Base-by-base conservation (phyloP, 805 yeast species). In the Candida pini region DNA sequence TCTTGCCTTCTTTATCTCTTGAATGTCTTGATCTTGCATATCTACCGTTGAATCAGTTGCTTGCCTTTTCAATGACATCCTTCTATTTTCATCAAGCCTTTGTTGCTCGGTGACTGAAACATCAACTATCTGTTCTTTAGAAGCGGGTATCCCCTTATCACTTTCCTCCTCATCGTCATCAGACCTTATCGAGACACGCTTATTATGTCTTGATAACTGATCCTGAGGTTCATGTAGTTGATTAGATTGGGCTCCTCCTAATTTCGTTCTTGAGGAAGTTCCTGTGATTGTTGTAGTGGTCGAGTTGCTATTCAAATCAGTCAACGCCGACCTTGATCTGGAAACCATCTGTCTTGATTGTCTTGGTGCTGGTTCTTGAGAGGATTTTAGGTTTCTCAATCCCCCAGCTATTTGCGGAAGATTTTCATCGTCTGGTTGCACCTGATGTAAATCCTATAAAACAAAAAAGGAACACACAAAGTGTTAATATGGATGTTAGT, bases 41-140 rank as follows among this genome's bases (percentile, higher is more conserved):
- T 68, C 69, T n/a, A 73, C 63, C 23, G 70, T 60, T 9, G 73
- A 60, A 43, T 75, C 79, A 10, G 80, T 71, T 1, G 81, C 78
- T 44, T 66, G 73, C 45, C 81, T 61, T 44, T 76, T 76, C 29
- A 63, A 36, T 2, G 63, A 60, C 45, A 53, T 46, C 35, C 63
- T 45, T 49, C 54, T 41, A 37, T 41, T 44, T 36, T 58, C 49
- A 51, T 60, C 49, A 39, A 51, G 23, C 50, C 47, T 35, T 46
- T 47, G 26, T 30, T 22, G 35, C 19, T 35, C 41, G 23, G 39
- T 32, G 30, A 43, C 47, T 4, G 44, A 18, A 28, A 35, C 38
- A 26, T 43, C 39, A 19, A 38, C 43, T 24, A 45, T 34, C 5
- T 38, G 33, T 25, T n/a, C n/a, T n/a, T n/a, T n/a, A n/a, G n/a